Base-by-base conservation (phyloP, 2,329 filamentous ascomycete genomes). In the Biscogniauxia sp. region DNA sequence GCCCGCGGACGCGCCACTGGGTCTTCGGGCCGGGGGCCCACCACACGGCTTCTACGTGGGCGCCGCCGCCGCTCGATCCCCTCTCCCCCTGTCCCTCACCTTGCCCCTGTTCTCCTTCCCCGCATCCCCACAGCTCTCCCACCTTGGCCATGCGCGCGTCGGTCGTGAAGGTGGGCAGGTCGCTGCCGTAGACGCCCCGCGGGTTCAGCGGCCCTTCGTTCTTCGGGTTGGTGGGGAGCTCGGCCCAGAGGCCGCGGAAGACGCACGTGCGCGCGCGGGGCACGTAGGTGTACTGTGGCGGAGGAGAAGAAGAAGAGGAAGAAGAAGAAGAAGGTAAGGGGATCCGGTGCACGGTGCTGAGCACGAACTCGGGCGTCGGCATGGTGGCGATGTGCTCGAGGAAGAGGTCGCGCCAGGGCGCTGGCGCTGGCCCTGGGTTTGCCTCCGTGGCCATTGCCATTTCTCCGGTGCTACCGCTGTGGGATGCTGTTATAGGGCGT, bases 111-210 rank as follows among this genome's bases (percentile, higher is more conserved):
- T 23, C n/a, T 51, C 63, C 62, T 45, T 61, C 45, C 20, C 50
- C 57, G 20, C 49, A 60, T 7, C 54, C 32, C 17, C 60, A 85
- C 3, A 98, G 76, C 75, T 97, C 89, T 2, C 80, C 79, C 0
- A 90, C 81, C 79, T 98, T 98, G 61, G 88, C 84, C 92, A 96
- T 97, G 53, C 94, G 86, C 8, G 85, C 86, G 74, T 98, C 95
- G 0, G 93, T 97, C 0, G 94, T 97, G 70, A 97, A 88, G 0
- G 90, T 89, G 2, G 90, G 84, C 68, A 94, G 79, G 66, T 98
- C 93, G 68, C 86, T 92, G 70, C 90, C 88, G 72, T 85, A 97
- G 0, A 75, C 54, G 26, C 85, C 77, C 6, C 77, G 67, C 4
- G 90, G 88, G 74, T 97, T 97, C 64, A 81, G 80, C 64, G 86